Percentiles rank a stretch among this genome's conserved stretches.
These are phyloP conservation scores for Raffaelea arxii DNA, from an alignment of 2,329 filamentous ascomycete genomes.

Conservation along the genomic window DNA sequence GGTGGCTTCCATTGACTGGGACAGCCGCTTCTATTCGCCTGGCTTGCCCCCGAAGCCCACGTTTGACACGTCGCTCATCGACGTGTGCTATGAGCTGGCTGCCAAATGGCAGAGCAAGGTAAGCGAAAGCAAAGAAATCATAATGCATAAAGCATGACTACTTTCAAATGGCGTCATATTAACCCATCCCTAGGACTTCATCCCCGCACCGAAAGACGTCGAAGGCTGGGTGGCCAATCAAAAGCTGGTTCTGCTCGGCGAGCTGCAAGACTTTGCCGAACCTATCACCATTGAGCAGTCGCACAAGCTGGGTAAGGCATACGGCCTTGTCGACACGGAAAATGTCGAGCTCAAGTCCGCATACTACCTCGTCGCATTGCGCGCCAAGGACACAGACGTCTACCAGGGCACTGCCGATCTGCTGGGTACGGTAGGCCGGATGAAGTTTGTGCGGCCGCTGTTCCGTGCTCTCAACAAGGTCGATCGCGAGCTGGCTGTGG, in stretches of 20 bases:
- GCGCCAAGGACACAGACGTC: constrained; percentile 57
- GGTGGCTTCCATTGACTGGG: constrained; percentile 74
- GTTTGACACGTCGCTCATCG: constrained; percentile 81
- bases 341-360: constrained; percentile 81
- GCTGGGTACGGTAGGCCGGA: constrained; percentile 74
- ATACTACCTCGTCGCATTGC: constrained; percentile 71
- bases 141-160: constrained; percentile 1
- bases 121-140: constrained; percentile 13
- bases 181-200: constrained; percentile 37
- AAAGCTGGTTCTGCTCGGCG: constrained; percentile 81
- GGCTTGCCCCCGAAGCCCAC: constrained; percentile 83
- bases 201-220: constrained; percentile 60
- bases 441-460: constrained; percentile 93
- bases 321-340: constrained; percentile 62
- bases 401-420: constrained; percentile 65
- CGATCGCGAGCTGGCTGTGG: constrained; percentile 63
- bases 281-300: constrained; percentile 57
- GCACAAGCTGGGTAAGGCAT: constrained; percentile 62
- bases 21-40: constrained; percentile 78
- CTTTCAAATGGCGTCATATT: too few relatives aligned
- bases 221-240: constrained; percentile 74
- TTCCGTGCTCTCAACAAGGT: constrained; percentile 67
- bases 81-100: constrained; percentile 74
- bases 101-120: constrained; percentile 65
- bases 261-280: constrained; percentile 56